phyloP scores from a whole-genome alignment of 2,329 filamentous ascomycete species.

The Ophiostoma sp. region DNA sequence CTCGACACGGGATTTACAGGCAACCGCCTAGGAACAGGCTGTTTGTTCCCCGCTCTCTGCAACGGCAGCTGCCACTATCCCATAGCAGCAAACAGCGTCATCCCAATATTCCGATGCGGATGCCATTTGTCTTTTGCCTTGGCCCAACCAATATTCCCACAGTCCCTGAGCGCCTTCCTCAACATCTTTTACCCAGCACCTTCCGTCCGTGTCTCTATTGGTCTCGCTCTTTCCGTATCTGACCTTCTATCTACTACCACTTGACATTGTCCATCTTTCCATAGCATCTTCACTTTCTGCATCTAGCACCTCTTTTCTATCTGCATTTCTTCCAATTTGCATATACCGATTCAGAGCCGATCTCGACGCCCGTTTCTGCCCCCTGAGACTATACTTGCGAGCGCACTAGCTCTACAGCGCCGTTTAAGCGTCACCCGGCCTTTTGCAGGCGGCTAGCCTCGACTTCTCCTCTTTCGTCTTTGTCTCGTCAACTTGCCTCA shows the following conservation, averaged over 20 bases:
- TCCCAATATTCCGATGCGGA: conserved; percentile 8
- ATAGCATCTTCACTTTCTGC: not conserved
- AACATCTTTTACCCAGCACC: conserved; percentile 10
- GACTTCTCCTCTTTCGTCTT: not conserved
- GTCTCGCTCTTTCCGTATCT: not conserved
- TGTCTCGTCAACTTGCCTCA: not conserved
- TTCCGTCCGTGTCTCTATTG: not conserved
- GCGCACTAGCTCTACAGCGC: not conserved
- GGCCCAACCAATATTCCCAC: conserved; percentile 16
- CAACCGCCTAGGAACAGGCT: not conserved
- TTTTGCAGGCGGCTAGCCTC: not conserved
- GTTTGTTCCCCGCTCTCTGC: conserved; percentile 2
- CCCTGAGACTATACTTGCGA: not conserved
- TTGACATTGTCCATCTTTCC: not conserved
- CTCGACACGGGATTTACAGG: not conserved
- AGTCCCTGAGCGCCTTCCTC: conserved; percentile 11
- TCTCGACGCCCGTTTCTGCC: not conserved
- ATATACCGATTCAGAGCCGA: not conserved
- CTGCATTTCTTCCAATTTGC: not conserved
- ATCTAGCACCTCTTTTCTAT: not conserved
- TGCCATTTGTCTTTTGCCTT: conserved; percentile 8
- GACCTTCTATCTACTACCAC: not conserved
- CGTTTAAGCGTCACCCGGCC: not conserved
- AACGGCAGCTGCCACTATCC: conserved; percentile 1
- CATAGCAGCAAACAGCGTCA: conserved; percentile 8